Conservation (phyloP, 2,329 filamentous ascomycete genomes). For the Aspergillus fructus region DNA sequence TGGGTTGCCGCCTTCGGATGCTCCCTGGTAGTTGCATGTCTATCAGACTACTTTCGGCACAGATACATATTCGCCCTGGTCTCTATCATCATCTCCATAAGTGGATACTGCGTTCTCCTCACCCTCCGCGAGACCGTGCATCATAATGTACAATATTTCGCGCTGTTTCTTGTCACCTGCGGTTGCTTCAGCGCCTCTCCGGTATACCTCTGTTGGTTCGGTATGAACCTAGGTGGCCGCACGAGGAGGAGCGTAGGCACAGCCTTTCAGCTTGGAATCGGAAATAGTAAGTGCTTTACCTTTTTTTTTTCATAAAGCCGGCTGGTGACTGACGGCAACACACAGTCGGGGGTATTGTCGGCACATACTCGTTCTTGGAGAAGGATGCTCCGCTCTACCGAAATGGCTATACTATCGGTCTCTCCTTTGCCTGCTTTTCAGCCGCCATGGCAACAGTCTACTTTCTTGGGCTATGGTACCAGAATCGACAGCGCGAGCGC, state of each 20-base stretch:
- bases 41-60: slow-evolving; percentile 72
- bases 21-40: slow-evolving; percentile 69
- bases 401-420: slow-evolving; percentile 17
- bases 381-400: slow-evolving; percentile 19
- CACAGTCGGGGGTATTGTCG: slow-evolving; percentile 19
- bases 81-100: slow-evolving; percentile 66
- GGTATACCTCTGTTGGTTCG: slow-evolving; percentile 78
- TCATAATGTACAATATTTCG: slow-evolving; percentile 67
- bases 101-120: slow-evolving; percentile 74
- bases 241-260: slow-evolving; percentile 67
- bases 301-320: too few relatives aligned
- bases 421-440: slow-evolving; percentile 17
- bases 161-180: slow-evolving; percentile 76
- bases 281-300: slow-evolving; percentile 40
- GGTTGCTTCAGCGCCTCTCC: slow-evolving; percentile 84
- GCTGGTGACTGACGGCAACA: too few relatives aligned
- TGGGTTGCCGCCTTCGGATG: slow-evolving; percentile 75
- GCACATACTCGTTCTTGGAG: slow-evolving; percentile 18
- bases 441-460: slow-evolving; percentile 10
- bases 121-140: slow-evolving; percentile 63
- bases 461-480: slow-evolving; percentile 3
- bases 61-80: slow-evolving; percentile 71
- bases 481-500: slow-evolving; percentile 13
- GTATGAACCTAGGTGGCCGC: slow-evolving; percentile 75
- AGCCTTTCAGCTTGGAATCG: slow-evolving; percentile 75